A percentile compares a stretch with the other conserved stretches of the same genome.
Evolutionary conservation across 2,329 filamentous ascomycete genomes (phyloP).

Genomic region (Cadophora malorum): DNA sequence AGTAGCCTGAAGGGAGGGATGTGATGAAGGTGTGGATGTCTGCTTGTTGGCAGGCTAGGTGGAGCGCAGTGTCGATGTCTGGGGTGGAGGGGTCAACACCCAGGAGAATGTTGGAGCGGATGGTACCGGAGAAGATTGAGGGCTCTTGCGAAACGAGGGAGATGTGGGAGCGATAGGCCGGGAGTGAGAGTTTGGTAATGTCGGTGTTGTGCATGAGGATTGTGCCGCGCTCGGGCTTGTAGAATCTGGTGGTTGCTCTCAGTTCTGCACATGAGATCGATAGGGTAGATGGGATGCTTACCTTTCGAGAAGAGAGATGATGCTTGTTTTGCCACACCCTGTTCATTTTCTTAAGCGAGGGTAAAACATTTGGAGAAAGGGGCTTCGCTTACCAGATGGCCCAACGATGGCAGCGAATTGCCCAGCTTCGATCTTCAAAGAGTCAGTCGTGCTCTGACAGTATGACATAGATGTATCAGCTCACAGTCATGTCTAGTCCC

Average conservation of each 20-base stretch:
- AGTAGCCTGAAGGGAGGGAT: conserved; percentile 56
- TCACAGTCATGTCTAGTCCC: conserved; percentile 62
- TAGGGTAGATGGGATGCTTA: neutral
- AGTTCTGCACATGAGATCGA: neutral
- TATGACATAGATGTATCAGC: neutral
- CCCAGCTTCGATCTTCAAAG: conserved; percentile 56
- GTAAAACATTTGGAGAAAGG: neutral
- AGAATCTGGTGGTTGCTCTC: conserved; percentile 59
- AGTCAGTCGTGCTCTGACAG: conserved; percentile 22
- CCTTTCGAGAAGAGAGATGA: conserved; percentile 68
- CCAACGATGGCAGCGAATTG: conserved; percentile 76
- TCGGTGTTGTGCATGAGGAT: conserved; percentile 69
- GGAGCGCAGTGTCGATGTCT: conserved; percentile 67
- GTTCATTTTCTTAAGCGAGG: neutral
- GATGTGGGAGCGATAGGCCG: conserved; percentile 65
- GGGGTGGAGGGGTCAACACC: conserved; percentile 58
- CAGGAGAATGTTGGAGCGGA: conserved; percentile 72
- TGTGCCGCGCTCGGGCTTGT: conserved; percentile 67
- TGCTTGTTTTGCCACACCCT: conserved; percentile 72
- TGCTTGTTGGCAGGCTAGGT: conserved; percentile 56
- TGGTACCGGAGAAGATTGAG: conserved; percentile 69
- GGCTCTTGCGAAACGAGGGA: conserved; percentile 79
- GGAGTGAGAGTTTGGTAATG: conserved; percentile 63
- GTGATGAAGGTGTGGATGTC: conserved; percentile 58
- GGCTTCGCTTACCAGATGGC: conserved; percentile 51